Base-by-base conservation (phyloP, 352 stramenopile species). In the Phytophthora fragariae region DNA sequence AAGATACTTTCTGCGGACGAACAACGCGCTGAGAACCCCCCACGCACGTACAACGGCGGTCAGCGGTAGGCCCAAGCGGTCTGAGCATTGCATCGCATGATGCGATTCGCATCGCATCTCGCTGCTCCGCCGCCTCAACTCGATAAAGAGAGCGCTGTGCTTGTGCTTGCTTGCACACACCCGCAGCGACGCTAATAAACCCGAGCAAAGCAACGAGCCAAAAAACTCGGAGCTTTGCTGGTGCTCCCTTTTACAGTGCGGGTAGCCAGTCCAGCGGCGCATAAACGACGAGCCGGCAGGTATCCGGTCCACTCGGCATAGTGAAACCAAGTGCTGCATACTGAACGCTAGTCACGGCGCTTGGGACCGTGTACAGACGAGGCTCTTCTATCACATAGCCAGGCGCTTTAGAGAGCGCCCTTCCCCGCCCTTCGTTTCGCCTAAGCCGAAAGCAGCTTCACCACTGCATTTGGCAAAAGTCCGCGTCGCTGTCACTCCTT, bases 401-500 rank as follows among this genome's bases (percentile, higher is more conserved):
- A 39, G 57, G 57, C 57, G 31, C 19, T 15, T 46, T 50, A 77
- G 57, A 73, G 68, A 73, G 68, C 54, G 44, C 11, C 21, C 39
- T 55, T 50, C 44, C 33, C 69, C 52, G 73, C 73, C 69, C 31
- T 80, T 80, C 73, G 69, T 80, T n/a, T n/a, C n/a, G n/a, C n/a
- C n/a, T n/a, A n/a, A n/a, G n/a, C n/a, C n/a, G n/a, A n/a, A n/a
- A n/a, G n/a, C n/a, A n/a, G n/a, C n/a, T n/a, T n/a, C n/a, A n/a
- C n/a, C n/a, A 3, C 19, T 54, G n/a, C 73, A 77, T 72, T 80
- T 72, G 64, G 37, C 64, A 67, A 77, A 70, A 64, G 53, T 72
- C 44, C 29, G 14, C 19, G 62, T 63, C 44, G 24, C 21, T 31
- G 44, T 27, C 57, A 17, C 35, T n/a, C 17, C 35, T 15, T 46